Percentiles rank a stretch among this genome's conserved stretches.
Evolutionary conservation across 148 eudicot genomes (phyloP).

Genomic region (Cornus suecica): DNA sequence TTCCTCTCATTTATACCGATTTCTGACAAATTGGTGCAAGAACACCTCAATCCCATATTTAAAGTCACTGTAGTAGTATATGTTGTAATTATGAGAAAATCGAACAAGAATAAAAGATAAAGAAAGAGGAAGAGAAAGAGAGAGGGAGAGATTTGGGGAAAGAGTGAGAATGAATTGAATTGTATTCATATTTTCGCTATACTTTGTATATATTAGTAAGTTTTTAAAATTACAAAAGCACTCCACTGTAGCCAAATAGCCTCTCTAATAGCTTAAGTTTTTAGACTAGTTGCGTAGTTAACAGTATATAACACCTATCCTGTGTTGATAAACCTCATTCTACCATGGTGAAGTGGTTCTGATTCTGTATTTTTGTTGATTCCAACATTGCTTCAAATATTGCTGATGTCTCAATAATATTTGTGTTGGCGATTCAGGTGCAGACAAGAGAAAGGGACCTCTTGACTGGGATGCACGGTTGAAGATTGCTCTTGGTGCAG

Average conservation of each 20-base stretch:
- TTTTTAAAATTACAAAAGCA: no score
- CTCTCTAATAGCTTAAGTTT: no score
- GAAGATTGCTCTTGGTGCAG: constrained; percentile 98
- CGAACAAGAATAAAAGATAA: no score
- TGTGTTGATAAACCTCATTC: not conserved
- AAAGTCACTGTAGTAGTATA: not conserved
- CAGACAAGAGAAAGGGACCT: constrained; percentile 57
- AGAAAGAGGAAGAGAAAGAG: no score
- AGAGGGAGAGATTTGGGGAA: no score
- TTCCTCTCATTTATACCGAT: not conserved
- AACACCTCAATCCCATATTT: not conserved
- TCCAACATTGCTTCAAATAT: not conserved
- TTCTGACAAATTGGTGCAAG: not conserved
- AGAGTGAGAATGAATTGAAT: no score
- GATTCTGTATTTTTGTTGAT: not conserved
- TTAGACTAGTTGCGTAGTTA: no score
- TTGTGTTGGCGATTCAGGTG: constrained; percentile 44
- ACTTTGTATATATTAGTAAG: no score
- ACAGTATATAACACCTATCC: not conserved
- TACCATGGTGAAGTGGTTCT: not conserved
- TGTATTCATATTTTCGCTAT: no score
- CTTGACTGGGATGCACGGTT: constrained; percentile 97
- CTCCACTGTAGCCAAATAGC: no score
- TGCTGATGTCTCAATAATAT: not conserved
- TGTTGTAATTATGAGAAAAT: no score